Conservation (phyloP, 2,329 filamentous ascomycete species). For the Colletotrichum trifolii region DNA sequence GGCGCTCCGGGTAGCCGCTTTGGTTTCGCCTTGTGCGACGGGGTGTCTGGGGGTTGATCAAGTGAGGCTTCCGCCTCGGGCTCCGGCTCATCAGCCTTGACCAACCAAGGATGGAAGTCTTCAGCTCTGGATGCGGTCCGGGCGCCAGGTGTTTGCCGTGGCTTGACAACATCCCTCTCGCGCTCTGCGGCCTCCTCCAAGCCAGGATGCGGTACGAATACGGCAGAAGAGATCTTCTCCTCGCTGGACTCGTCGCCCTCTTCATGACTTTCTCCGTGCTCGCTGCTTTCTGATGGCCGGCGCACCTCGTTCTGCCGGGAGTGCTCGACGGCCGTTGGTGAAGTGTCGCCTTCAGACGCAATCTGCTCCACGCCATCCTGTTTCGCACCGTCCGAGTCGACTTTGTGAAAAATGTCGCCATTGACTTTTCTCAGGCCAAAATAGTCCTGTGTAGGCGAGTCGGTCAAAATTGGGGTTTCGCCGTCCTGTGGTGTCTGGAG, state of each 20-base stretch:
- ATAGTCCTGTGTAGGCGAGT: conserved; percentile 37
- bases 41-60: conserved; percentile 23
- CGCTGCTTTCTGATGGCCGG: conserved; percentile 52
- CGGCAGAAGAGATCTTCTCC: conserved; percentile 87
- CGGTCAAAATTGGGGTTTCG: conserved; percentile 33
- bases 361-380: conserved; percentile 23
- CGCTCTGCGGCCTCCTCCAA: conserved; percentile 52
- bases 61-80: conserved; percentile 42
- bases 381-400: conserved; percentile 19
- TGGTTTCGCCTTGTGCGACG: conserved; percentile 31
- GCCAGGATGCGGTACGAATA: conserved; percentile 82
- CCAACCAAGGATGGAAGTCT: conserved; percentile 64
- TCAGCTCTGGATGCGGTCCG: conserved; percentile 41
- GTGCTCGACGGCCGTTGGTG: conserved; percentile 10
- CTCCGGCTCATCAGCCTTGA: conserved; percentile 66
- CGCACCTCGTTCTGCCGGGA: conserved; percentile 39
- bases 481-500: conserved; percentile 29
- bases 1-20: conserved; percentile 29
- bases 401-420: conserved; percentile 37
- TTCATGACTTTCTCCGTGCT: conserved; percentile 52
- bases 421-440: conserved; percentile 37
- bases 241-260: conserved; percentile 75
- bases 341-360: conserved; percentile 23
- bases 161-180: conserved; percentile 41
- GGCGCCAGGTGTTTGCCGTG: conserved; percentile 36